Percentiles rank a stretch among this genome's conserved stretches.
phyloP scores from a whole-genome alignment of 768 basidiomycete genomes.

The Leccinum subtestaceum region DNA sequence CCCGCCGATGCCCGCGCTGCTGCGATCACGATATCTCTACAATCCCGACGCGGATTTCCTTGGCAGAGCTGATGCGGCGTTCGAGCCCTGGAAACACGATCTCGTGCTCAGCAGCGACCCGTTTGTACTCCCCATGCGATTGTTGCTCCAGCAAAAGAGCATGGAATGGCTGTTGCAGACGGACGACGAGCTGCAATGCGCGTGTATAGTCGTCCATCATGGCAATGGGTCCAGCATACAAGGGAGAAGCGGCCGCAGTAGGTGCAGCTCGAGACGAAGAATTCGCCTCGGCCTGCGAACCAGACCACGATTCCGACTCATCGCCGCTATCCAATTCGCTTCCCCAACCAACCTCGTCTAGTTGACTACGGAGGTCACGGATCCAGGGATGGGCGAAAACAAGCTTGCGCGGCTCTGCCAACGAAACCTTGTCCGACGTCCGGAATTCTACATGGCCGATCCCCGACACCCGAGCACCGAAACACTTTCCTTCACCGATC shows the following conservation, averaged over 20 bases:
- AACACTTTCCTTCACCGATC: too few species aligned
- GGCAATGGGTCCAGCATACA: too few species aligned
- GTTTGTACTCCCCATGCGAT: too few species aligned
- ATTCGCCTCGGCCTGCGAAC: neutral
- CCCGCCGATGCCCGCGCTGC: too few species aligned
- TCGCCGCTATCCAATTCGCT: neutral
- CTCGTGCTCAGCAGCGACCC: too few species aligned
- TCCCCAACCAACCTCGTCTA: neutral
- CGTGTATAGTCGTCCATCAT: neutral
- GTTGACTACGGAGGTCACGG: neutral
- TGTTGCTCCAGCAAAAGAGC: too few species aligned
- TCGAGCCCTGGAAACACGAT: too few species aligned
- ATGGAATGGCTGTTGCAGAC: too few species aligned
- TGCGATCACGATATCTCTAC: too few species aligned
- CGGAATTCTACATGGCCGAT: neutral
- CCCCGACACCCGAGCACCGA: too few species aligned
- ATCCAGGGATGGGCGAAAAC: constrained; percentile 14
- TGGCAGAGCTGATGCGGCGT: too few species aligned
- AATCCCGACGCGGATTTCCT: too few species aligned
- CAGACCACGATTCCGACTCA: neutral
- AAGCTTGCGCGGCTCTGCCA: neutral
- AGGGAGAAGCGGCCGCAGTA: neutral
- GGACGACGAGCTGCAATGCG: constrained; percentile 6
- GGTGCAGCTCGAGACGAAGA: neutral
- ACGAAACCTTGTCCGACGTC: neutral